A percentile compares a stretch with the other conserved stretches of the same genome.
Evolutionary conservation across 106 monocot genomes (phyloP).

Genomic region (Apostasia shenzhenica): DNA sequence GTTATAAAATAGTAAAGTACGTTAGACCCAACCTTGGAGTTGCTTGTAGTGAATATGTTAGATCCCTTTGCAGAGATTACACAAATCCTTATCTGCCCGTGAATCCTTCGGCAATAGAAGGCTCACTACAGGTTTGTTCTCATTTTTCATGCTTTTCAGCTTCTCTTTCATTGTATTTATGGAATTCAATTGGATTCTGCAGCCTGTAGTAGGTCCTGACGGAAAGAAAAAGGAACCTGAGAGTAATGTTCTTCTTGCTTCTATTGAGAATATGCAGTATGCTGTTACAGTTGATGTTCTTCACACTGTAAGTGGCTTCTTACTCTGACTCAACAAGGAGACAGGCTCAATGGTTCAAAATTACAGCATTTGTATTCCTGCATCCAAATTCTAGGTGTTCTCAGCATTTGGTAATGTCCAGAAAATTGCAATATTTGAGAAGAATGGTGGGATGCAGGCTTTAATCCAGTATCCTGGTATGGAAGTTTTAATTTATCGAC

Average conservation of each 20-base stretch:
- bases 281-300: slow-evolving; percentile 73
- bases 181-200: not conserved
- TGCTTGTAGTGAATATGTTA: not conserved
- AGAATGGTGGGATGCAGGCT: slow-evolving; percentile 75
- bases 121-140: slow-evolving; percentile 51
- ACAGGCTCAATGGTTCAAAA: not conserved
- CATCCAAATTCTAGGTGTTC: slow-evolving; percentile 37
- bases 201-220: slow-evolving; percentile 52
- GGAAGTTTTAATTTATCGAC: not conserved
- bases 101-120: slow-evolving; percentile 71
- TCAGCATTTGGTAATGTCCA: slow-evolving; percentile 70
- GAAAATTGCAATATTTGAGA: slow-evolving; percentile 87
- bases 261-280: slow-evolving; percentile 72
- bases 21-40: too few relatives aligned
- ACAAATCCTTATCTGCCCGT: slow-evolving; percentile 78
- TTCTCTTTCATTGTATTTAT: not conserved
- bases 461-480: slow-evolving; percentile 69
- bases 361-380: not conserved
- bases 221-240: slow-evolving; percentile 62
- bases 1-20: too few relatives aligned
- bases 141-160: not conserved
- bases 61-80: slow-evolving; percentile 41
- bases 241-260: slow-evolving; percentile 72
- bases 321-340: not conserved
- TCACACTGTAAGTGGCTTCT: slow-evolving; percentile 31